A percentile compares a stretch with the other conserved stretches of the same genome.
phyloP scores from a whole-genome alignment of 139 green algal species.

The Spirogloea muscicola region DNA sequence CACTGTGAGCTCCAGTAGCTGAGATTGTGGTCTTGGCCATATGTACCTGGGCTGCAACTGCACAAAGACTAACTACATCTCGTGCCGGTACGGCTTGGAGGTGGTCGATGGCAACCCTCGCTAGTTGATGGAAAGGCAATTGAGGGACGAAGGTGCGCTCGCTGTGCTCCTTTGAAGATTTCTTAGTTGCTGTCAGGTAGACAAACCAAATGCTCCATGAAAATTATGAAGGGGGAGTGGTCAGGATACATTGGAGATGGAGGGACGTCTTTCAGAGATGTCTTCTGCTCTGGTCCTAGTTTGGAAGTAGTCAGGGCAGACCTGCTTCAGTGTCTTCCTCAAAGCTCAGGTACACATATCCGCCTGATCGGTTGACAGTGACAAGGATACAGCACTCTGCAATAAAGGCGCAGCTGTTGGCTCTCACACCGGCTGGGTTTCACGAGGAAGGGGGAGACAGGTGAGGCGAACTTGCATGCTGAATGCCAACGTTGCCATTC shows the following conservation, averaged over 20 bases:
- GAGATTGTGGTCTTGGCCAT: too few species aligned
- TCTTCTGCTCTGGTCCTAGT: not conserved
- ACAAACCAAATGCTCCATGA: not conserved
- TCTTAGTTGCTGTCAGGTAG: too few species aligned
- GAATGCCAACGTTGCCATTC: too few species aligned
- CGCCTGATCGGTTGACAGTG: too few species aligned
- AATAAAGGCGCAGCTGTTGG: too few species aligned
- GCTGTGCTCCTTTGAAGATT: not conserved
- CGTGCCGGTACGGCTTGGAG: conserved; percentile 8
- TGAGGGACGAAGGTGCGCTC: not conserved
- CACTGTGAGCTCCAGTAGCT: too few species aligned
- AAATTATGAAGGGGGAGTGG: not conserved
- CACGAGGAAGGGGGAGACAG: too few species aligned
- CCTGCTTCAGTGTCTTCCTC: conserved; percentile 21
- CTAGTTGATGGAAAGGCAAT: conserved; percentile 28
- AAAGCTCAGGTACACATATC: conserved; percentile 18
- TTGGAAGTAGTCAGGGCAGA: not conserved
- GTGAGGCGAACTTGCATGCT: too few species aligned
- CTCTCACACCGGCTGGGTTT: too few species aligned
- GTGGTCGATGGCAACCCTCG: conserved; percentile 23
- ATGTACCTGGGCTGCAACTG: conserved; percentile 18
- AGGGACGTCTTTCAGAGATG: not conserved
- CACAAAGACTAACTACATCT: conserved; percentile 7
- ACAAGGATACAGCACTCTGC: too few species aligned
- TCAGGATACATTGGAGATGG: not conserved